Percentiles rank a stretch among this genome's conserved stretches.
Conservation (phyloP, 345 rosid species). For the Reutealis trisperma region DNA sequence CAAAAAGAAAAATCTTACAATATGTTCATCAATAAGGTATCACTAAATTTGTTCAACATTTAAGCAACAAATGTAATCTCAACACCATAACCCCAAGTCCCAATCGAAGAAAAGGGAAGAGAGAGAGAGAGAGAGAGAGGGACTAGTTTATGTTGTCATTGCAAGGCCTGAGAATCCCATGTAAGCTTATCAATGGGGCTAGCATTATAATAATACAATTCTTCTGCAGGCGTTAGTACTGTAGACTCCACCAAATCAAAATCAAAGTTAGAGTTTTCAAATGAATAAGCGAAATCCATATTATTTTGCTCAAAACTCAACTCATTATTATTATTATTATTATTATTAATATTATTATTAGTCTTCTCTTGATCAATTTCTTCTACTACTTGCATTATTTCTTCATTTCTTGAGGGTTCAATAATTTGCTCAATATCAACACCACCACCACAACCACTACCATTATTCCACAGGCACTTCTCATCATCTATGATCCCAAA, state of each 20-base stretch:
- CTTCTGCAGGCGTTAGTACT: conserved; percentile 17
- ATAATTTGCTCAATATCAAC: neutral
- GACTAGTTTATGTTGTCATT: neutral
- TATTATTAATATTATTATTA: neutral
- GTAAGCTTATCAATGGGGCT: conserved; percentile 42
- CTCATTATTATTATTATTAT: neutral
- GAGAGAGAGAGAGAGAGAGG: neutral
- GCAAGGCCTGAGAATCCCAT: conserved; percentile 36
- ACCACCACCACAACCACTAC: conserved; percentile 14
- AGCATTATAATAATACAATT: conserved; percentile 17
- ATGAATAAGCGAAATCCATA: conserved; percentile 14
- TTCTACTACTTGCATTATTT: neutral
- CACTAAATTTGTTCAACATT: no score
- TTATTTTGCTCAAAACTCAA: conserved; percentile 5
- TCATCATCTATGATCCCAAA: conserved; percentile 34
- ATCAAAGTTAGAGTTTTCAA: conserved; percentile 34
- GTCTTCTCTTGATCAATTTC: conserved; percentile 1
- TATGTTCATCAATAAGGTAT: no score
- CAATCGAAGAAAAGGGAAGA: neutral
- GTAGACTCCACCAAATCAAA: conserved; percentile 41
- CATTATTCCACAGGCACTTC: conserved; percentile 27
- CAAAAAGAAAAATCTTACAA: no score
- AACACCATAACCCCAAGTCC: no score
- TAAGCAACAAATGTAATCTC: no score
- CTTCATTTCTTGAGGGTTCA: conserved; percentile 11